Percentiles rank a stretch among this genome's conserved stretches.
phyloP scores from a whole-genome alignment of 2,329 filamentous ascomycete genomes.

The Fusarium sororula region DNA sequence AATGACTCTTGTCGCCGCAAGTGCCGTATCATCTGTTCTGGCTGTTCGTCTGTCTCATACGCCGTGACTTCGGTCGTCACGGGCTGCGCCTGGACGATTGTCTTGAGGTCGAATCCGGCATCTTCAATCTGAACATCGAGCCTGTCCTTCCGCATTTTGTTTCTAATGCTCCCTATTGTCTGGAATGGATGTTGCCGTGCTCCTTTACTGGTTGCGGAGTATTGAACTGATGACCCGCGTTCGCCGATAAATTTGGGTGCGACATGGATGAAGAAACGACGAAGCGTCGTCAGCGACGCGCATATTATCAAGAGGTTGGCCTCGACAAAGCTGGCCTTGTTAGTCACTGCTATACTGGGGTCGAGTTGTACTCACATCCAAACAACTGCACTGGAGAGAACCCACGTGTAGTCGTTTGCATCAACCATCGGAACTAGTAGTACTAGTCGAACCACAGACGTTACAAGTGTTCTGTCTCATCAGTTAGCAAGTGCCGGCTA shows the following conservation, averaged over 20 bases:
- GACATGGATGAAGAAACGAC: constrained; percentile 47
- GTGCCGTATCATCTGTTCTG: constrained; percentile 26
- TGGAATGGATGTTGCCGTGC: constrained; percentile 31
- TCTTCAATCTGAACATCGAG: constrained; percentile 17
- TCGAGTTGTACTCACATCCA: constrained; percentile 41
- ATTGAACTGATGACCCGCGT: constrained; percentile 15
- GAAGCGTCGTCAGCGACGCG: constrained; percentile 49
- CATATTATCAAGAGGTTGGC: constrained; percentile 50
- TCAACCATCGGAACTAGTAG: constrained; percentile 43
- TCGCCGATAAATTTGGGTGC: constrained; percentile 40
- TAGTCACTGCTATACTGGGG: not conserved
- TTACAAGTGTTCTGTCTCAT: constrained; percentile 46
- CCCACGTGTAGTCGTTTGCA: constrained; percentile 45
- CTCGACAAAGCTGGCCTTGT: constrained; percentile 45
- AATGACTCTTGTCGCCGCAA: constrained; percentile 37
- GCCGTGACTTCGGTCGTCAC: constrained; percentile 28
- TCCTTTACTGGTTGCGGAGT: constrained; percentile 7
- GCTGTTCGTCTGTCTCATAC: constrained; percentile 17
- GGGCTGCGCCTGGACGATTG: constrained; percentile 34
- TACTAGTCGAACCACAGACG: constrained; percentile 47
- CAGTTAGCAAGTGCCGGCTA: not conserved
- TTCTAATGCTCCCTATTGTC: constrained; percentile 19
- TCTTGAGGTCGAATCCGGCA: constrained; percentile 34
- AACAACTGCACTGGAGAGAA: constrained; percentile 41
- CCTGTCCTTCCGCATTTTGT: constrained; percentile 5